These are phyloP conservation scores for Nicotiana sylvestris DNA, from an alignment of 257 asterid genomes.

Conservation along the genomic window DNA sequence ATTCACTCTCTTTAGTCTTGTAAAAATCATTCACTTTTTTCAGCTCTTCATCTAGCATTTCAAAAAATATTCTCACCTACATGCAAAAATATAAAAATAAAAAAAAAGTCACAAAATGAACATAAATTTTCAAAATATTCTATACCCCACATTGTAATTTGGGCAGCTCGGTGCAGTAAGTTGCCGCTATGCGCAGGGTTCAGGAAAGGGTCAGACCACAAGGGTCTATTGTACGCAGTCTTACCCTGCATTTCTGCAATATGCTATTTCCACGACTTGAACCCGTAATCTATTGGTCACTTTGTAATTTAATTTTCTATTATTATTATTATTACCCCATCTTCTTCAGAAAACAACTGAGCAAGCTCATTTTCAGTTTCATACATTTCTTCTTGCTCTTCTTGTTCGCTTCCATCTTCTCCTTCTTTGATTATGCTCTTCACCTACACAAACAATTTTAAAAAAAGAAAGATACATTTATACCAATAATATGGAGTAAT, in stretches of 20 bases:
- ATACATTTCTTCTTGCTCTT: conserved; percentile 46
- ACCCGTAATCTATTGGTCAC: no score
- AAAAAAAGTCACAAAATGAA: not conserved
- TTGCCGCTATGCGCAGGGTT: fast-evolving
- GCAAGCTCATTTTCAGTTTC: conserved; percentile 74
- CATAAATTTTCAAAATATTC: not conserved
- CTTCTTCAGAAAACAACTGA: conserved; percentile 75
- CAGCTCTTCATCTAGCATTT: conserved; percentile 62
- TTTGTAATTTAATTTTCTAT: not conserved
- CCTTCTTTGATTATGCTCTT: conserved; percentile 32
- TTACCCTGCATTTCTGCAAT: no score
- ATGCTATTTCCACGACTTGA: no score
- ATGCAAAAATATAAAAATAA: not conserved
- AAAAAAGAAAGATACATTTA: not conserved
- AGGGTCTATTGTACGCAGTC: no score
- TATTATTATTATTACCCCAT: conserved; percentile 48
- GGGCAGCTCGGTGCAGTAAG: no score
- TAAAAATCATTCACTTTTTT: conserved; percentile 79
- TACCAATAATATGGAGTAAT: not conserved
- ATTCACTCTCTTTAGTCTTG: conserved; percentile 61
- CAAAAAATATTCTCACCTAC: conserved; percentile 64
- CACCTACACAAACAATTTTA: conserved; percentile 35
- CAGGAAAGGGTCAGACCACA: no score
- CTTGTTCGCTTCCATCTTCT: conserved; percentile 29
- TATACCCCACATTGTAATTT: not conserved